Percentiles rank a stretch among this genome's conserved stretches.
phyloP scores from a whole-genome alignment of 257 asterid genomes.

The Fraxinus pennsylvanica region DNA sequence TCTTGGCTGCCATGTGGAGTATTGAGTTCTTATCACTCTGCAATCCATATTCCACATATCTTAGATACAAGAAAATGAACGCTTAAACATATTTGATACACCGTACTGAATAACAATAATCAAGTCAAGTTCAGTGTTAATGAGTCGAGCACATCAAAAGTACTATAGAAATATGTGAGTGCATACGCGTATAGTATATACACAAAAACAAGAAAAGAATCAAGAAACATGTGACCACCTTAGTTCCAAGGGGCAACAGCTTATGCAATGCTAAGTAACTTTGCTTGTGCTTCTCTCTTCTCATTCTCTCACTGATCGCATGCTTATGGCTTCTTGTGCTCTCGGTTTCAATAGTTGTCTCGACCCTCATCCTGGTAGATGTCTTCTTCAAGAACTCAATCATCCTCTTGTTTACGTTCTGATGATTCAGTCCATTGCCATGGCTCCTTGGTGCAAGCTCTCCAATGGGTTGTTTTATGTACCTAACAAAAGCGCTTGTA shows the following conservation, averaged over 20 bases:
- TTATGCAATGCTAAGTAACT: conserved; percentile 37
- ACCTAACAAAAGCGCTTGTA: conserved; percentile 39
- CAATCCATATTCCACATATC: neutral
- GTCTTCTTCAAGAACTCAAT: conserved; percentile 43
- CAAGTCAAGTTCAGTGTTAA: too few species aligned
- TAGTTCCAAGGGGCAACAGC: conserved; percentile 49
- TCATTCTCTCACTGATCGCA: conserved; percentile 50
- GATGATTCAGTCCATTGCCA: conserved; percentile 7
- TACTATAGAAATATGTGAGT: too few species aligned
- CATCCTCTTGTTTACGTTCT: conserved; percentile 46
- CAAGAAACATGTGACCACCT: conserved; percentile 32
- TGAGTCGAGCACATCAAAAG: too few species aligned
- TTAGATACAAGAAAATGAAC: neutral
- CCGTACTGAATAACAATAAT: too few species aligned
- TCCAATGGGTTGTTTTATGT: conserved; percentile 9
- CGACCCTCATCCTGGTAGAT: conserved; percentile 8
- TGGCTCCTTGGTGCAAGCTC: conserved; percentile 11
- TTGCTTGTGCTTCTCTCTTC: conserved; percentile 50
- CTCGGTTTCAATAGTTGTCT: conserved; percentile 17
- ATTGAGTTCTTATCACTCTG: conserved; percentile 55
- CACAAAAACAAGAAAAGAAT: neutral
- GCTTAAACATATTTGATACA: too few species aligned
- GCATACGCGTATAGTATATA: too few species aligned
- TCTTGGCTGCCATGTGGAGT: conserved; percentile 41
- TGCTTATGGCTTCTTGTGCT: conserved; percentile 37